Conservation (phyloP, 257 asterid species). For the Solanum stenotomum region DNA sequence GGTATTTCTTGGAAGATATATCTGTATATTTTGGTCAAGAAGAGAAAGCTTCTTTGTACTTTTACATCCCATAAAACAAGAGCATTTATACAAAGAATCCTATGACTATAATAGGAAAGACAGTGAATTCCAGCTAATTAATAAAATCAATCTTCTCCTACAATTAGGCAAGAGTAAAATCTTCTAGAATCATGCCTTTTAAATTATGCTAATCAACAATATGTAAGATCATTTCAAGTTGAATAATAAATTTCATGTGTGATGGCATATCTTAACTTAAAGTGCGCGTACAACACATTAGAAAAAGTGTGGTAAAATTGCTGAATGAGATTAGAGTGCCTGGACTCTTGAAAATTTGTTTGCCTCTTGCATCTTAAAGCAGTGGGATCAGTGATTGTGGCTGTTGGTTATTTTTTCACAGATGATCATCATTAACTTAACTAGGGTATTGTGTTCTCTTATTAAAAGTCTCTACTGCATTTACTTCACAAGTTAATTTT, state of each 20-base stretch:
- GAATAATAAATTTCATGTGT: not conserved
- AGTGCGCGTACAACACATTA: not conserved
- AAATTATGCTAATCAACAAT: not conserved
- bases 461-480: not conserved
- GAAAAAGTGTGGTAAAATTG: not conserved
- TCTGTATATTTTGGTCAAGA: not conserved
- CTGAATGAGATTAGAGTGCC: not conserved
- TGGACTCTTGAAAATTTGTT: not conserved
- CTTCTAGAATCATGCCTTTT: not conserved
- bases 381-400: not conserved
- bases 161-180: not conserved
- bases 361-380: not conserved
- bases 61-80: not conserved
- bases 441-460: not conserved
- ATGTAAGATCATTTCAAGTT: not conserved
- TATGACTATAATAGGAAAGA: not conserved
- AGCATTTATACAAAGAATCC: not conserved
- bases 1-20: not conserved
- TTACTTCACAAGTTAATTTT: not conserved
- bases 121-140: not conserved
- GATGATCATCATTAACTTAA: not conserved
- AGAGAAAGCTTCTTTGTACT: not conserved
- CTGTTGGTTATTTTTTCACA: not conserved
- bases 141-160: not conserved
- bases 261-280: not conserved